A percentile compares a stretch with the other conserved stretches of the same genome.
Conservation (phyloP, 768 basidiomycete species). For the Coprinellus micaceus region DNA sequence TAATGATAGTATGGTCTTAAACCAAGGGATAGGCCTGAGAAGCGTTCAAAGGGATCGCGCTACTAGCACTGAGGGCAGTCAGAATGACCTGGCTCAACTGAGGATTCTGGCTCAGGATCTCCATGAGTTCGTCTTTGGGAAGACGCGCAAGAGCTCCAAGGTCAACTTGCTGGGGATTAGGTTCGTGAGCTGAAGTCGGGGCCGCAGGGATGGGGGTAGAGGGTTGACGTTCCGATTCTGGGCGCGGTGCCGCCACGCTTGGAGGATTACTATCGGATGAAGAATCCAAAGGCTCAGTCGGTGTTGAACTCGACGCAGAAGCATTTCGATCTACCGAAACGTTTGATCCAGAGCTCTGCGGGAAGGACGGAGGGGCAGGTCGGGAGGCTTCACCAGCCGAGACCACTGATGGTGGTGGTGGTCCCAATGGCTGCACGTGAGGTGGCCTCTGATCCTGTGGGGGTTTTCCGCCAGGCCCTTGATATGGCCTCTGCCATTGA, state of each 20-base stretch:
- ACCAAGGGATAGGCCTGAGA: background rate
- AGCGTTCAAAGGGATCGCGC: background rate
- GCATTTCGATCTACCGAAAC: too few species aligned
- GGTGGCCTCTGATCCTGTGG: too few species aligned
- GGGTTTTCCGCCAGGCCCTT: slow-evolving; percentile 12
- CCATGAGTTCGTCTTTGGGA: slow-evolving; percentile 34
- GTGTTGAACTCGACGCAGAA: too few species aligned
- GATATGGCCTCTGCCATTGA: slow-evolving; percentile 22
- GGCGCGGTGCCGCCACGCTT: too few species aligned
- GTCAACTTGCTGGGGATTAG: slow-evolving; percentile 13
- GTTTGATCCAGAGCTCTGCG: too few species aligned
- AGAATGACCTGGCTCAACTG: slow-evolving; percentile 34
- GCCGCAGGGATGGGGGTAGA: background rate
- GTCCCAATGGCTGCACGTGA: too few species aligned
- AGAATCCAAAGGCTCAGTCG: too few species aligned
- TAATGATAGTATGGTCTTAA: too few species aligned
- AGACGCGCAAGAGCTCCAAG: slow-evolving; percentile 30
- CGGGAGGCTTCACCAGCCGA: too few species aligned
- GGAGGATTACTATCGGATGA: too few species aligned
- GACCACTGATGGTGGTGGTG: too few species aligned
- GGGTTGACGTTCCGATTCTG: background rate
- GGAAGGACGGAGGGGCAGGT: too few species aligned
- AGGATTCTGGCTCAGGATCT: slow-evolving; percentile 35
- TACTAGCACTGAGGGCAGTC: slow-evolving; percentile 20
- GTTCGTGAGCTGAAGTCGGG: slow-evolving; percentile 3